phyloP scores from a whole-genome alignment of 2,329 filamentous ascomycete genomes.

The Aureobasidium pullulans region DNA sequence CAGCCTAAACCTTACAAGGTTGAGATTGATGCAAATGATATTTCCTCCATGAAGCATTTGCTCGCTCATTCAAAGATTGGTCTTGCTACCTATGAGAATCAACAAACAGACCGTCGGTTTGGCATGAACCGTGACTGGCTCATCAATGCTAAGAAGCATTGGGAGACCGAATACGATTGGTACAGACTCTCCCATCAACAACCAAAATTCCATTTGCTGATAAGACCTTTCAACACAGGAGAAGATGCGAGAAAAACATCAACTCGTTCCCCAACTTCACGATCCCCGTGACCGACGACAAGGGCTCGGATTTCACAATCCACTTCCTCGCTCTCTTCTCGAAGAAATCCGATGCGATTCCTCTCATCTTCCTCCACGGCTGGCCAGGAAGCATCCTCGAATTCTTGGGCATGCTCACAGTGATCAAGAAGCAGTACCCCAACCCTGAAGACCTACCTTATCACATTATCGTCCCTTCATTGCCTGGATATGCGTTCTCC shows the following conservation, averaged over 20 bases:
- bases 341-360: conserved; percentile 40
- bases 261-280: conserved; percentile 48
- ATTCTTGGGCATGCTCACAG: conserved; percentile 45
- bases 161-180: conserved; percentile 31
- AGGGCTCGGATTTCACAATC: conserved; percentile 33
- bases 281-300: conserved; percentile 33
- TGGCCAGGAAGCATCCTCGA: conserved; percentile 49
- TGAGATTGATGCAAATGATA: conserved; percentile 35
- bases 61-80: conserved; percentile 43
- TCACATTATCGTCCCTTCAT: conserved; percentile 49
- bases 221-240: conserved; percentile 17
- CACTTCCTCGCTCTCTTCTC: conserved; percentile 53
- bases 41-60: conserved; percentile 41
- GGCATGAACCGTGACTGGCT: conserved; percentile 45
- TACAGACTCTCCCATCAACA: neutral
- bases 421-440: conserved; percentile 42
- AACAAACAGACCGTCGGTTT: conserved; percentile 34
- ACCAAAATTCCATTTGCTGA: neutral
- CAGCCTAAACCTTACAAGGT: conserved; percentile 37
- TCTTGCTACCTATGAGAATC: conserved; percentile 44
- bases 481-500: conserved; percentile 49
- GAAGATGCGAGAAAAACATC: conserved; percentile 34
- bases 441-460: conserved; percentile 44
- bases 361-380: conserved; percentile 47
- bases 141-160: conserved; percentile 28